These are phyloP conservation scores for Globisporangium barbulae DNA, from an alignment of 352 stramenopile genomes.

Conservation along the genomic window DNA sequence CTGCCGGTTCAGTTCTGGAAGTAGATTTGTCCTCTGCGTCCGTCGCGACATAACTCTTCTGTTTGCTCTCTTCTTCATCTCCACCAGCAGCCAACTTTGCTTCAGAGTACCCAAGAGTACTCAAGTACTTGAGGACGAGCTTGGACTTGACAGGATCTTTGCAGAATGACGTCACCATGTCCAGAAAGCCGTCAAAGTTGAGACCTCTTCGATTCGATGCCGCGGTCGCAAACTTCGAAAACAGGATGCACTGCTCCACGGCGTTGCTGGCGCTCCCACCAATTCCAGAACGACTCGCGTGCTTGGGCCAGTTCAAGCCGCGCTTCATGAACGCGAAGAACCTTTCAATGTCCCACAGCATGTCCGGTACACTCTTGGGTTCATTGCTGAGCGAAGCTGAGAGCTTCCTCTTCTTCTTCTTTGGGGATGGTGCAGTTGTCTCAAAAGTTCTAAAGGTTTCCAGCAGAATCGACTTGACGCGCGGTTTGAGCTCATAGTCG, in stretches of 20 bases:
- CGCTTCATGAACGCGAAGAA: conserved; percentile 51
- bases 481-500: conserved; percentile 25
- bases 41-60: not conserved
- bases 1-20: not conserved
- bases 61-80: conserved; percentile 23
- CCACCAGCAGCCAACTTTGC: conserved; percentile 17
- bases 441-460: conserved; percentile 47
- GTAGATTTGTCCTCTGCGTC: not conserved
- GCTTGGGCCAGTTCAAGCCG: conserved; percentile 12
- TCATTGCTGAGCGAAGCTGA: conserved; percentile 3
- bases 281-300: not conserved
- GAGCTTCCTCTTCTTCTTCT: conserved; percentile 52
- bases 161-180: conserved; percentile 38
- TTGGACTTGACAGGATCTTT: conserved; percentile 39
- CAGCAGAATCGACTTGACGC: conserved; percentile 23
- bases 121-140: conserved; percentile 44
- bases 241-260: conserved; percentile 51
- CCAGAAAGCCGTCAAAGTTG: conserved; percentile 38
- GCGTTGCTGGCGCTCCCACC: not conserved
- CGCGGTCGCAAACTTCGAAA: conserved; percentile 55
- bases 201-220: conserved; percentile 32
- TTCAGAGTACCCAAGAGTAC: conserved; percentile 41
- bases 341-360: conserved; percentile 58
- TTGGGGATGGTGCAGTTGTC: conserved; percentile 21
- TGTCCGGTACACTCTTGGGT: not conserved